Percentiles rank a stretch among this genome's conserved stretches.
phyloP scores from a whole-genome alignment of 2,329 filamentous ascomycete species.

The Dothistroma septosporum region DNA sequence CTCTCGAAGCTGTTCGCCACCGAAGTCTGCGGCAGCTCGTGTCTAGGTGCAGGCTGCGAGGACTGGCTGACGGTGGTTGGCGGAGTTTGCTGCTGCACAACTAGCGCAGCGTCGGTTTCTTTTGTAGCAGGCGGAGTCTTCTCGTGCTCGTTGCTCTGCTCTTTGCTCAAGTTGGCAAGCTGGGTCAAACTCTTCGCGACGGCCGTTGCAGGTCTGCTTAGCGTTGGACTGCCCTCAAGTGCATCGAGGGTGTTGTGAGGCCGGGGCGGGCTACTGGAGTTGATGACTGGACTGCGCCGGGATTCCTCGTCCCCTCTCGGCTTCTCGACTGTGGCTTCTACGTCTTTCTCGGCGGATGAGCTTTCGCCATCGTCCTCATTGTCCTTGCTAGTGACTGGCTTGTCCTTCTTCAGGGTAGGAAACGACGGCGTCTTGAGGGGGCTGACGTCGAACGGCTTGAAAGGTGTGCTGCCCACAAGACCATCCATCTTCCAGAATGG shows the following conservation, averaged over 20 bases:
- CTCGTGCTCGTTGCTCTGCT: slow-evolving; percentile 14
- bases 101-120: slow-evolving; percentile 12
- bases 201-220: slow-evolving; percentile 31
- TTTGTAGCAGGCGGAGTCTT: slow-evolving; percentile 21
- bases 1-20: slow-evolving; percentile 21
- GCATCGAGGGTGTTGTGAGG: slow-evolving; percentile 18
- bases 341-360: slow-evolving; percentile 17
- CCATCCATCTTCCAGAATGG: slow-evolving; percentile 87
- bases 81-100: slow-evolving; percentile 23
- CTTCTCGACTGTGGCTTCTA: slow-evolving; percentile 13
- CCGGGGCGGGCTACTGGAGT: slow-evolving; percentile 33
- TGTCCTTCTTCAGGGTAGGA: slow-evolving; percentile 29
- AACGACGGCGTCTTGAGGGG: slow-evolving; percentile 37
- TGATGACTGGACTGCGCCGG: slow-evolving; percentile 31
- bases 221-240: slow-evolving; percentile 32
- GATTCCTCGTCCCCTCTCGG: slow-evolving; percentile 17
- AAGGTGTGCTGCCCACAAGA: slow-evolving; percentile 66
- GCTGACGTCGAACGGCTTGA: slow-evolving; percentile 39
- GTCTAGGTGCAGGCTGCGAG: slow-evolving; percentile 16
- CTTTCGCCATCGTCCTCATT: slow-evolving; percentile 23
- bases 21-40: slow-evolving; percentile 21
- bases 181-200: slow-evolving; percentile 33
- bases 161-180: slow-evolving; percentile 18
- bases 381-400: slow-evolving; percentile 21
- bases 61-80: slow-evolving; percentile 22